Percentiles rank a stretch among this genome's conserved stretches.
Evolutionary conservation across 2,329 filamentous ascomycete species (phyloP).

Genomic region (Parafenestella ontariensis): DNA sequence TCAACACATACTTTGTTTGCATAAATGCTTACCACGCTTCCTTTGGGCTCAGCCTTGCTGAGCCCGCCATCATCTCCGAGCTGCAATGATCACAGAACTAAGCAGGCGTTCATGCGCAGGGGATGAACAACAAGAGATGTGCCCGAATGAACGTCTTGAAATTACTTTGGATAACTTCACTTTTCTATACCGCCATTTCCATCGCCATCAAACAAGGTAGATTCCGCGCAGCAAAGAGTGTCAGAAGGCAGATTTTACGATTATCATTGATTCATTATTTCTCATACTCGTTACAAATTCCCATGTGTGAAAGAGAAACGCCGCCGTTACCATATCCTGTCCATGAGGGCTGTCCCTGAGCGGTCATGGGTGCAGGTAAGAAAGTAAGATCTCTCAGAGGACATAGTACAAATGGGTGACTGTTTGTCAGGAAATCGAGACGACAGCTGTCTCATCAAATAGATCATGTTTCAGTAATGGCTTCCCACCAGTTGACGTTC

Average conservation of each 20-base stretch:
- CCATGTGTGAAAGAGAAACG: slow-evolving; percentile 7
- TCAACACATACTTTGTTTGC: too few relatives aligned
- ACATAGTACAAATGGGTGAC: slow-evolving; percentile 34
- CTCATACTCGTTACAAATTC: slow-evolving; percentile 27
- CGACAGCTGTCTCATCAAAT: slow-evolving; percentile 17
- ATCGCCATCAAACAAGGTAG: too few relatives aligned
- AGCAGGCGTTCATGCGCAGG: too few relatives aligned
- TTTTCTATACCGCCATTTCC: too few relatives aligned
- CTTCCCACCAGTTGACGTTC: slow-evolving; percentile 34
- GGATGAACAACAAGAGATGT: too few relatives aligned
- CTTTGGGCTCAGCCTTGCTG: too few relatives aligned
- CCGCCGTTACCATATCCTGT: slow-evolving; percentile 13
- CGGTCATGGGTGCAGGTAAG: slow-evolving; percentile 10
- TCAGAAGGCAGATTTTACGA: neutral
- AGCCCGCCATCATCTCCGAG: too few relatives aligned
- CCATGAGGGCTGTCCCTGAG: slow-evolving; percentile 22
- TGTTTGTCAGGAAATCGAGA: slow-evolving; percentile 17
- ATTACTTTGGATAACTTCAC: too few relatives aligned
- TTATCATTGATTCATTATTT: slow-evolving; percentile 16
- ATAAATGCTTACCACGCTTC: too few relatives aligned
- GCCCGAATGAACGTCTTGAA: too few relatives aligned
- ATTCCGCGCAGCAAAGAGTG: neutral
- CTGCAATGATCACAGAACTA: too few relatives aligned
- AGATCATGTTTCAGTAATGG: slow-evolving; percentile 9
- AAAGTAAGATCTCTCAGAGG: slow-evolving; percentile 17